phyloP scores from a whole-genome alignment of 2,329 filamentous ascomycete species.

The Lomentospora prolificans region DNA sequence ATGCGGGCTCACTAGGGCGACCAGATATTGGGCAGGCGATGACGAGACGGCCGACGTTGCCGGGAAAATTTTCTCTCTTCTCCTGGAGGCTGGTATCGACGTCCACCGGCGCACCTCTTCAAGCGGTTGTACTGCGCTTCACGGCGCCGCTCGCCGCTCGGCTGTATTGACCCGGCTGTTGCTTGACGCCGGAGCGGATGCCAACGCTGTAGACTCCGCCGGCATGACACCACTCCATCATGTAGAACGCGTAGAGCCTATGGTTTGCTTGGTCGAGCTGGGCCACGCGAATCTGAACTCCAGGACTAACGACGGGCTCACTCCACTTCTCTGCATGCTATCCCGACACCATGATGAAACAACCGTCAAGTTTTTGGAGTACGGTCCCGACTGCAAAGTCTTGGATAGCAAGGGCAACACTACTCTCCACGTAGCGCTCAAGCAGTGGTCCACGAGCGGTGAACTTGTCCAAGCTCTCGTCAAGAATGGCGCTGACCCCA shows the following conservation, averaged over 20 bases:
- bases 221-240: conserved; percentile 15
- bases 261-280: conserved; percentile 16
- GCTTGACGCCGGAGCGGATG: conserved; percentile 16
- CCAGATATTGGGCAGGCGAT: no score
- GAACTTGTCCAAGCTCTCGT: conserved; percentile 11
- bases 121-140: conserved; percentile 14
- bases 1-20: neutral
- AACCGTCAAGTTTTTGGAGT: conserved; percentile 11
- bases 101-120: conserved; percentile 12
- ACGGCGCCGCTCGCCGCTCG: conserved; percentile 7
- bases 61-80: conserved; percentile 11
- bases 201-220: conserved; percentile 11
- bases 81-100: conserved; percentile 16
- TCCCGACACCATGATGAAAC: neutral
- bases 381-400: conserved; percentile 13
- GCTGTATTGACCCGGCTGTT: conserved; percentile 11
- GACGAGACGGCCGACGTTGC: neutral
- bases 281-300: conserved; percentile 17
- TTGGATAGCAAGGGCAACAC: conserved; percentile 15
- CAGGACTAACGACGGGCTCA: conserved; percentile 11
- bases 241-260: neutral
- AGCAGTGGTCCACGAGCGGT: neutral
- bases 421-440: conserved; percentile 13
- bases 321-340: conserved; percentile 14
- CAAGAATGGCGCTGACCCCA: conserved; percentile 15